Base-by-base conservation (phyloP, 306 rosid species). In the Cucurbita pepo region DNA sequence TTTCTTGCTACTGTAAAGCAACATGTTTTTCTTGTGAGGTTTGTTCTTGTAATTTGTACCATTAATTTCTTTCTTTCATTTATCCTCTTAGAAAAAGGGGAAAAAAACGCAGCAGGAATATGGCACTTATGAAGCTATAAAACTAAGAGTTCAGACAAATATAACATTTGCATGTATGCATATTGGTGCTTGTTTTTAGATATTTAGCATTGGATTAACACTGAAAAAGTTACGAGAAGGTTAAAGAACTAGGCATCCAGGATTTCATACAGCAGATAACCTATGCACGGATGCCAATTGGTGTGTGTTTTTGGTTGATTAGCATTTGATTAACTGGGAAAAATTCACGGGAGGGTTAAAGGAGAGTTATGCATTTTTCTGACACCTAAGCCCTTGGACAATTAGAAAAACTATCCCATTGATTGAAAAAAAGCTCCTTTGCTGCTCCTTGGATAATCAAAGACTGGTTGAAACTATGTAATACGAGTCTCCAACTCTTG, bases 1-100 rank as follows among this genome's bases (percentile, higher is more conserved):
- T 95, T 95, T 76, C 95, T 95, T 76, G 96, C 97, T 73, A 89
- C 97, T 59, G 75, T 89, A 78, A 95, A 95, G 91, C 99, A 91
- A 57, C 87, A 95, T 81, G 89, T 86, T 82, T 85, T 95, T 78
- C 86, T 91, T 70, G 88, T 79, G 87, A 91, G 99, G 99, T 95
- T 81, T 77, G 96, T 78, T 79, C 59, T 64, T 41, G 6, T 41
- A n/a, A 62, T 40, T 38, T 44, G 71, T 37, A 59, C 47, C 8
- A 36, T 48, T 34, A 45, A 1, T 74, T 58, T 59, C 34, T 40
- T 58, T 74, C 30, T 74, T 30, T 65, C 51, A 40, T 10, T 72
- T 72, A 19, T 19, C 21, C 7, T 41, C 16, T n/a, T 54, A 36
- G 5, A 37, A n/a, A 30, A 30, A 30, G 34, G 34, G 34, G 34